Base-by-base conservation (phyloP, 352 stramenopile species). In the Phytophthora vignae region DNA sequence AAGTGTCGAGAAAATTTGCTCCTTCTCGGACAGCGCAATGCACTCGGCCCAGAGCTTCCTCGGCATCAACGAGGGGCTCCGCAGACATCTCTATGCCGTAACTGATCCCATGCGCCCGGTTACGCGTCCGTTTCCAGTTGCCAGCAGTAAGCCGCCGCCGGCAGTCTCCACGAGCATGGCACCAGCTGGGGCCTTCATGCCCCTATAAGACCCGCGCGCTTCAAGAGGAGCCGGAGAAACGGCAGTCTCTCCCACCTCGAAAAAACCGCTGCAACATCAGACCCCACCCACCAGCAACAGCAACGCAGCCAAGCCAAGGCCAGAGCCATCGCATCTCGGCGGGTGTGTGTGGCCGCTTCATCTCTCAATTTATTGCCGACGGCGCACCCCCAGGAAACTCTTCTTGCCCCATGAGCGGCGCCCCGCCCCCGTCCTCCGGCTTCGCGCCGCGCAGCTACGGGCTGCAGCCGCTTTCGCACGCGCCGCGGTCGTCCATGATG, bases 401-500 rank as follows among this genome's bases (percentile, higher is more conserved):
- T 29, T n/a, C 25, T 4, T 31, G 2, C 27, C 27, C 27, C 27
- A 81, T 77, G 69, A 77, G 53, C 57, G 69, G 62, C 52, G 31
- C 29, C 2, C 72, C 67, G 46, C 76, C 76, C 10, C 73, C 73
- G 49, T 77, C 76, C 6, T 81, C 71, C 15, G 54, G 74, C 57
- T 62, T 38, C n/a, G 60, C 60, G 50, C 57, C 73, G 15, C 64
- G 57, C 49, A 78, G 65, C 40, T 53, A 76, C 38, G 73, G 71
- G 0, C 59, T 82, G 10, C 77, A 71, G 4, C 74, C 77, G 33
- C 59, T 82, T 3, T 84, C 77, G 12, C 67, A 81, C 12, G n/a
- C n/a, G 1, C 77, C 77, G 4, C 74, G 77, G 2, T 84, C 77
- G 4, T 82, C 77, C 40, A 82, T 84, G 64, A 84, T 84, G 77